phyloP scores from a whole-genome alignment of 2,329 filamentous ascomycete species.

The Teratosphaeria epicoccoides region DNA sequence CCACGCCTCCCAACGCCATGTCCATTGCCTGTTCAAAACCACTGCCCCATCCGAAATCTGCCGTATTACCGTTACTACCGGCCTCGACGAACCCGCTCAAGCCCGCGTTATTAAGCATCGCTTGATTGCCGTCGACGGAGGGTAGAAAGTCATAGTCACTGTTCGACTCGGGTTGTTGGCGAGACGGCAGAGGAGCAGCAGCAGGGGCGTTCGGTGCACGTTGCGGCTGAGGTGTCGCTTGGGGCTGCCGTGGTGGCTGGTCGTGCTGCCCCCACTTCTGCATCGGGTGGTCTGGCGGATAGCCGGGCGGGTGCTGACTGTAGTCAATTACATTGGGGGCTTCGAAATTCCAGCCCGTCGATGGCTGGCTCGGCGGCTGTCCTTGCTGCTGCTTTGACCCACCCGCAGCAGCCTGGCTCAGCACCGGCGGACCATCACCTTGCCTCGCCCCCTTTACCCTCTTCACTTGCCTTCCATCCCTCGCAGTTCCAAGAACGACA shows the following conservation, averaged over 20 bases:
- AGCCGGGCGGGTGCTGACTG: conserved; percentile 5
- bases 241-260: neutral
- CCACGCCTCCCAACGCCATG: conserved; percentile 24
- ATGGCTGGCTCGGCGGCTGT: conserved; percentile 6
- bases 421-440: conserved; percentile 7
- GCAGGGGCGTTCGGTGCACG: neutral
- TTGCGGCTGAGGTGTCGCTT: neutral
- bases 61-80: neutral
- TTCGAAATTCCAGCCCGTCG: conserved; percentile 16
- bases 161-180: neutral
- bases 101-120: too few relatives aligned
- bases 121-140: neutral
- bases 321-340: conserved; percentile 13
- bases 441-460: neutral
- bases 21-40: conserved; percentile 29
- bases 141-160: neutral
- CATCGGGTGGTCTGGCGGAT: conserved; percentile 11
- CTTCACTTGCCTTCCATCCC: neutral
- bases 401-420: conserved; percentile 6
- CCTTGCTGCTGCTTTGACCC: conserved; percentile 6
- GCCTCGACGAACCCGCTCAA: too few relatives aligned
- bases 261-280: conserved; percentile 1
- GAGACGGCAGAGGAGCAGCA: neutral
- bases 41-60: conserved; percentile 22
- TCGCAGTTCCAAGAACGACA: conserved; percentile 11